Evolutionary conservation across 2,329 filamentous ascomycete species (phyloP).

Genomic region (Calonectria pseudoreteaudii): DNA sequence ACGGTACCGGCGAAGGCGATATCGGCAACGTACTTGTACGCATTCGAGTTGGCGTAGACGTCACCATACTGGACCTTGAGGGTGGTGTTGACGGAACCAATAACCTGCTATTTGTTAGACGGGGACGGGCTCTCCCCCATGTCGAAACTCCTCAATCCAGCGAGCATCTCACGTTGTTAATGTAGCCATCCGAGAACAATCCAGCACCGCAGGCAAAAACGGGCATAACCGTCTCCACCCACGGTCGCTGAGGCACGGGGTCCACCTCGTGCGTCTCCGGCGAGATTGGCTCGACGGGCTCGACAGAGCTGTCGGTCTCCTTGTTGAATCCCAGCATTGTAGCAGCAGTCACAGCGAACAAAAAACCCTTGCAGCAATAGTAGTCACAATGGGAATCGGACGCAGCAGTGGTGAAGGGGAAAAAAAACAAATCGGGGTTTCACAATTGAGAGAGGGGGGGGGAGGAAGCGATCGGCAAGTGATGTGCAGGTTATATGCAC

Average conservation of each 20-base stretch:
- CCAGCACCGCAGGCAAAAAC: constrained; percentile 91
- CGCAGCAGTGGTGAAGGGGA: background rate
- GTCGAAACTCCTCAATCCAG: background rate
- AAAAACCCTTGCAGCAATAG: background rate
- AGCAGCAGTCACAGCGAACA: background rate
- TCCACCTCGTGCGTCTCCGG: background rate
- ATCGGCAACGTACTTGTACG: constrained; percentile 79
- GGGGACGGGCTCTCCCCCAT: background rate
- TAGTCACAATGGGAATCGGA: background rate
- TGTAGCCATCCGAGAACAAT: constrained; percentile 91
- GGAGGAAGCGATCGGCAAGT: constrained; percentile 13
- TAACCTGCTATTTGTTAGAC: constrained; percentile 67
- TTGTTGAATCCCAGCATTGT: constrained; percentile 36
- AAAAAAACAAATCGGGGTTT: background rate
- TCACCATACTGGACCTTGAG: constrained; percentile 75
- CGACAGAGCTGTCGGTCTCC: constrained; percentile 28
- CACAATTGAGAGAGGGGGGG: background rate
- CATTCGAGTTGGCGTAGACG: constrained; percentile 75
- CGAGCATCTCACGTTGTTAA: constrained; percentile 76
- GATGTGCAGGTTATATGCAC: constrained; percentile 19
- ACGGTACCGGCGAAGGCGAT: constrained; percentile 92
- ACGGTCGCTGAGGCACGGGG: constrained; percentile 24
- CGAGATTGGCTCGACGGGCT: background rate
- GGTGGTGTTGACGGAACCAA: constrained; percentile 87
- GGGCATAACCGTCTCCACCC: constrained; percentile 60